Conservation (phyloP, 495 filamentous ascomycete genomes). For the Filosporella fistucella region DNA sequence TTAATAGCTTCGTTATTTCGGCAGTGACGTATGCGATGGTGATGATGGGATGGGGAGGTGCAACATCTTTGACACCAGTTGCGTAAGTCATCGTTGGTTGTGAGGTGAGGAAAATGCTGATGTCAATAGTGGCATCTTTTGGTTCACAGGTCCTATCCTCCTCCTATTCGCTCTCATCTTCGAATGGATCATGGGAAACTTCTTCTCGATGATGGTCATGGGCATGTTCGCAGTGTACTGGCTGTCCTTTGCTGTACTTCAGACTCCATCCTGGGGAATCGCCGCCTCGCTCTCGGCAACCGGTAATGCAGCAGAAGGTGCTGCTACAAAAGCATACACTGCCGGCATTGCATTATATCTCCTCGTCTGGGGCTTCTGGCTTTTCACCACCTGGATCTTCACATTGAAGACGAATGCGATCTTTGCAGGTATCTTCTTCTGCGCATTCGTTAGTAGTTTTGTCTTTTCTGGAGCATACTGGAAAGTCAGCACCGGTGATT, state of each 20-base stretch:
- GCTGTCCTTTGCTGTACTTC: slow-evolving; percentile 48
- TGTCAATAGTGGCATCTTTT: slow-evolving; percentile 47
- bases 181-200: slow-evolving; percentile 48
- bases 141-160: slow-evolving; percentile 47
- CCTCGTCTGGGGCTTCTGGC: slow-evolving; percentile 51
- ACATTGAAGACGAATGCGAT: slow-evolving; percentile 49
- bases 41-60: slow-evolving; percentile 53
- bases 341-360: slow-evolving; percentile 44
- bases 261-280: slow-evolving; percentile 46
- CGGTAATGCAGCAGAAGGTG: slow-evolving; percentile 35
- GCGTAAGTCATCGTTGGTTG: slow-evolving; percentile 36
- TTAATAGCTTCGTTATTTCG: slow-evolving; percentile 43
- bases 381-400: slow-evolving; percentile 53
- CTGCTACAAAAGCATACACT: slow-evolving; percentile 41
- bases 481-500: slow-evolving; percentile 40
- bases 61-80: slow-evolving; percentile 39
- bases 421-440: slow-evolving; percentile 47
- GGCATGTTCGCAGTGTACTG: slow-evolving; percentile 53
- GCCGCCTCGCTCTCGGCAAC: slow-evolving; percentile 41
- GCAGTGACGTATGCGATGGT: slow-evolving; percentile 26
- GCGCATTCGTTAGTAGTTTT: slow-evolving; percentile 43
- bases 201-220: slow-evolving; percentile 53
- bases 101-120: too few relatives aligned
- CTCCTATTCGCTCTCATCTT: slow-evolving; percentile 42
- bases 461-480: slow-evolving; percentile 46